Conservation (phyloP, 2,329 filamentous ascomycete genomes). For the Ascochyta koolunga region DNA sequence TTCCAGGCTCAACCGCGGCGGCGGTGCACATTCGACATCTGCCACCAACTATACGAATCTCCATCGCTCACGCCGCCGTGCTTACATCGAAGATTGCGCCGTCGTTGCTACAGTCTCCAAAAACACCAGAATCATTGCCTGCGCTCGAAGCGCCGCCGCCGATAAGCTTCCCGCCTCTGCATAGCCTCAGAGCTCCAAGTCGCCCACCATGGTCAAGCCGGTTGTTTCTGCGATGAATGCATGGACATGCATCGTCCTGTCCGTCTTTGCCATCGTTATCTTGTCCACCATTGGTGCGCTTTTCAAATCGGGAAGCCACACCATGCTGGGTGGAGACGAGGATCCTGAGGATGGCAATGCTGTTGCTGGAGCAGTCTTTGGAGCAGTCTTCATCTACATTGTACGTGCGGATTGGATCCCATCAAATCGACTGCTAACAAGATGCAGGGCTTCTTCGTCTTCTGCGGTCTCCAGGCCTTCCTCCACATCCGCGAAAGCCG, state of each 20-base stretch:
- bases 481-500: slow-evolving; percentile 83
- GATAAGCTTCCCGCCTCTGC: slow-evolving; percentile 19
- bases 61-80: slow-evolving; percentile 3
- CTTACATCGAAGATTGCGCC: background rate
- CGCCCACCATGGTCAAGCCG: slow-evolving; percentile 86
- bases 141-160: slow-evolving; percentile 18
- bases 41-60: background rate
- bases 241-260: slow-evolving; percentile 84
- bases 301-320: slow-evolving; percentile 78
- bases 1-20: slow-evolving; percentile 6
- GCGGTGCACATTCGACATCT: slow-evolving; percentile 11
- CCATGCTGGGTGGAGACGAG: slow-evolving; percentile 77
- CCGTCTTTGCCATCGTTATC: slow-evolving; percentile 68
- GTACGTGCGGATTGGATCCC: slow-evolving; percentile 62
- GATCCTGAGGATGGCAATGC: slow-evolving; percentile 73
- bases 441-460: slow-evolving; percentile 77
- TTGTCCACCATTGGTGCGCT: slow-evolving; percentile 71
- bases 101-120: background rate
- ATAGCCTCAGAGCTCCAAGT: slow-evolving; percentile 13
- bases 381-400: slow-evolving; percentile 84
- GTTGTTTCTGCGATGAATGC: slow-evolving; percentile 90
- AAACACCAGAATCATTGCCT: background rate
- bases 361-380: slow-evolving; percentile 85
- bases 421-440: slow-evolving; percentile 5
- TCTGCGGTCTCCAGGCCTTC: slow-evolving; percentile 87